Base-by-base conservation (phyloP, 805 yeast species). In the Saccharomyces mikatae region DNA sequence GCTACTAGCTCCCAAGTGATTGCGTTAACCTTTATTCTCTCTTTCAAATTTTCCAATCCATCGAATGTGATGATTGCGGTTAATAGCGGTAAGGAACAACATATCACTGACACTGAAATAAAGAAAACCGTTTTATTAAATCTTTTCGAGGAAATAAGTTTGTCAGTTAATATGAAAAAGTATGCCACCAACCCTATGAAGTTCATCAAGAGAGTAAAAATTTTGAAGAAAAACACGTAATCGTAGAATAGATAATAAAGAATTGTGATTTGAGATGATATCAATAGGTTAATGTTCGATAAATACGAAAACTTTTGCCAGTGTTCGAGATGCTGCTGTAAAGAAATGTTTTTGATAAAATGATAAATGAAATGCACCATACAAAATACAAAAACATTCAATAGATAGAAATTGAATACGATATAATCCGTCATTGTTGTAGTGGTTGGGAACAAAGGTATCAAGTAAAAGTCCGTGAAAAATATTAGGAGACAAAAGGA, bases 81-180 rank as follows among this genome's bases (percentile, higher is more conserved):
- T 0, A 9, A 87, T 76, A 1, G 95, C 92, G 26, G 88, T 68
- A 1, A 77, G 72, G 0, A 89, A 36, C 44, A 36, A 36, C 44
- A 36, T 6, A 36, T 22, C 87, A 3, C 86, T 78, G 29, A 84
- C 71, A 0, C 94, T 94, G 69, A 87, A 86, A 88, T 80, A 68
- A 88, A 89, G 81, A 87, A 82, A 1, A 76, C 58, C 1, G 95
- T 88, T 48, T 96, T 71, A 55, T 78, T 75, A 1, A 86, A 81
- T 30, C 94, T 76, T 80, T 70, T 74, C 1, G 82, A 77, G 6
- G 82, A 70, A 27, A 85, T 74, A 64, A 89, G 89, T 57, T 74
- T 74, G 6, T 83, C 82, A 55, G 80, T 74, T 57, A 87, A 69
- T 2, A 89, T 85, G 50, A 86, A 71, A 1, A 76, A 65, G 1